These are phyloP conservation scores for Phytophthora syringae DNA, from an alignment of 352 stramenopile genomes.

Conservation along the genomic window DNA sequence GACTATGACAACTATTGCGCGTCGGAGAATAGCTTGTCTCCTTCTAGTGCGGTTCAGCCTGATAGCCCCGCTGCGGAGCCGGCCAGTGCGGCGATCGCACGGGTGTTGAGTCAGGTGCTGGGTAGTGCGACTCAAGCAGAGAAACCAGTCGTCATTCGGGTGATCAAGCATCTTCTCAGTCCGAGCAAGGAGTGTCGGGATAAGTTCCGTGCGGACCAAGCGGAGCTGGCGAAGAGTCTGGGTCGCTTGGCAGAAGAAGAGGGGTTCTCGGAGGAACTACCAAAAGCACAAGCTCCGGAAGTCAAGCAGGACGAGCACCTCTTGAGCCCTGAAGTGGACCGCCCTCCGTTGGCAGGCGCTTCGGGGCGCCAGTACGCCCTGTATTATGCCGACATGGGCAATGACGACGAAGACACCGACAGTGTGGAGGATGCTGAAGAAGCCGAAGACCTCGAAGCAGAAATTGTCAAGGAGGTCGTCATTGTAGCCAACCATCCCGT, in stretches of 20 bases:
- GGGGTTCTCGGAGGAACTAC: conserved; percentile 23
- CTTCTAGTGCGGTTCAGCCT: conserved; percentile 25
- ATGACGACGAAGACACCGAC: conserved; percentile 15
- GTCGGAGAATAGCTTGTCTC: conserved; percentile 26
- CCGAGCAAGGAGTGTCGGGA: conserved; percentile 22
- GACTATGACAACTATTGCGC: conserved; percentile 56
- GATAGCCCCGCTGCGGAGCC: conserved; percentile 27
- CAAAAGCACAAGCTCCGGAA: conserved; percentile 7
- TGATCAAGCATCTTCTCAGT: conserved; percentile 64
- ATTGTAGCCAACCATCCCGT: conserved; percentile 41
- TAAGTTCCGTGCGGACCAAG: conserved; percentile 27
- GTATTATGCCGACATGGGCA: conserved; percentile 22
- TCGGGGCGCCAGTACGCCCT: conserved; percentile 48
- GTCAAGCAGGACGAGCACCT: conserved; percentile 2
- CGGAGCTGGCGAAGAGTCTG: conserved; percentile 26
- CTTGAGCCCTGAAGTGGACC: conserved; percentile 11
- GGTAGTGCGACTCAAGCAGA: conserved; percentile 39
- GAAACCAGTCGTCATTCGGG: conserved; percentile 46
- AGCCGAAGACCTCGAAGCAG: not conserved
- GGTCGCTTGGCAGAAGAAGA: conserved; percentile 24
- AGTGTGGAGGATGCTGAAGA: conserved; percentile 19
- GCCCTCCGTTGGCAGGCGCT: conserved; percentile 31
- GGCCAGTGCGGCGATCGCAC: conserved; percentile 40
- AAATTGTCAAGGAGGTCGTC: conserved; percentile 8
- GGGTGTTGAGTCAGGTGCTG: conserved; percentile 52